Base-by-base conservation (phyloP, 2,329 filamentous ascomycete genomes). In the Aspergillus terreus region DNA sequence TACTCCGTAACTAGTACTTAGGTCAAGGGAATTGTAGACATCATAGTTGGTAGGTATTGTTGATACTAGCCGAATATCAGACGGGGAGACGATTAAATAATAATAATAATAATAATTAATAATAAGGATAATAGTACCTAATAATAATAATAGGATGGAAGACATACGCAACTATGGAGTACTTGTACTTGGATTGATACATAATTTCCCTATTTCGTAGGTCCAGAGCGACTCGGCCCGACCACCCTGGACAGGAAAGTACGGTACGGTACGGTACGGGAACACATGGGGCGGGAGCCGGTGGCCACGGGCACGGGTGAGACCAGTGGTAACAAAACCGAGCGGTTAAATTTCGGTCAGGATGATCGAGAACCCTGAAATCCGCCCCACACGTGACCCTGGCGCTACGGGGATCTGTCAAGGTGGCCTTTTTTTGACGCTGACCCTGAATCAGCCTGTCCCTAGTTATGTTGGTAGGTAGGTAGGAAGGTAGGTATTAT, bases 341-440 rank as follows among this genome's bases (percentile, higher is more conserved):
- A 40, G 49, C 44, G 49, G 54, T 56, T 56, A 56, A 48, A 47
- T 44, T 54, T 54, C 44, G 54, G 35, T 38, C 35, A n/a, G 14
- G 35, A 38, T 38, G 35, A 14, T 52, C 55, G 46, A 55, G 55
- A 57, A 55, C 52, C 50, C 54, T 49, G 51, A 54, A 46, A 30
- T 30, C 27, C n/a, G n/a, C 46, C 46, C 51, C 46, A 50, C 53
- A 58, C 55, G 57, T 58, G 56, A 59, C 51, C 50, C 46, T 40
- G 44, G 45, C 36, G 23, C 42, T 46, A 50, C 44, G 38, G 45
- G 41, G 48, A 54, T 58, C 50, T 51, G 55, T 56, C 57, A 47
- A 58, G 50, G 56, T 59, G 57, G 57, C 57, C 57, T 59, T 53
- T 56, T 49, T 14, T 10, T 11, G 27, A 15, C 15, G n/a, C 12